Percentiles rank a stretch among this genome's conserved stretches.
phyloP scores from a whole-genome alignment of 2,329 filamentous ascomycete species.

The Paraphaeosphaeria sporulosa region DNA sequence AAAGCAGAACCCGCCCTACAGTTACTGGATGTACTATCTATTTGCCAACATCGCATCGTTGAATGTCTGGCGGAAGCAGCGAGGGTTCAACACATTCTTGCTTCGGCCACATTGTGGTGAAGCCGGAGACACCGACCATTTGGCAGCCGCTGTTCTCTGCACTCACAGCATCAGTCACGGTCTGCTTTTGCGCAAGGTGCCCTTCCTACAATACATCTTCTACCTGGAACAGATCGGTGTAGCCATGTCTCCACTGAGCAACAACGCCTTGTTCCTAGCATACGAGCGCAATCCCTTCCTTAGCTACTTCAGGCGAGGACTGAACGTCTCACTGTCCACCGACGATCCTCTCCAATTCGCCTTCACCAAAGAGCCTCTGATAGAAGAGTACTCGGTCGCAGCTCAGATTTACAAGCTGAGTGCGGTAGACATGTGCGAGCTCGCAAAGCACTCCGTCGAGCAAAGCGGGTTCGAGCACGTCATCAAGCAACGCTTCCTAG shows the following conservation, averaged over 20 bases:
- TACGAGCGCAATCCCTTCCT: slow-evolving; percentile 98
- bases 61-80: slow-evolving; percentile 87
- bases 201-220: slow-evolving; percentile 93
- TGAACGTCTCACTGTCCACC: slow-evolving; percentile 95
- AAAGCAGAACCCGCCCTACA: slow-evolving; percentile 96
- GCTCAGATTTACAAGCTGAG: slow-evolving; percentile 98
- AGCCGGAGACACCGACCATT: slow-evolving; percentile 94
- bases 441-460: slow-evolving; percentile 93
- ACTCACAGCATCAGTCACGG: slow-evolving; percentile 98
- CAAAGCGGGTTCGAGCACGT: slow-evolving; percentile 92
- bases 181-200: slow-evolving; percentile 89
- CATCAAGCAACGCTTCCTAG: slow-evolving; percentile 92
- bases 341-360: slow-evolving; percentile 98
- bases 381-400: slow-evolving; percentile 97
- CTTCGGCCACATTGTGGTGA: slow-evolving; percentile 95
- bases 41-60: slow-evolving; percentile 93
- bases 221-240: slow-evolving; percentile 98
- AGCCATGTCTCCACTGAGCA: slow-evolving; percentile 98
- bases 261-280: slow-evolving; percentile 94
- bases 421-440: slow-evolving; percentile 97
- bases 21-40: slow-evolving; percentile 98
- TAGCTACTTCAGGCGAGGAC: slow-evolving; percentile 90
- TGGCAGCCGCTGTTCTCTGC: slow-evolving; percentile 89
- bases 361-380: slow-evolving; percentile 96
- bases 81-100: slow-evolving; percentile 95